Evolutionary conservation across 2,329 filamentous ascomycete species (phyloP).

Genomic region (Dothideomycetidae sp.): DNA sequence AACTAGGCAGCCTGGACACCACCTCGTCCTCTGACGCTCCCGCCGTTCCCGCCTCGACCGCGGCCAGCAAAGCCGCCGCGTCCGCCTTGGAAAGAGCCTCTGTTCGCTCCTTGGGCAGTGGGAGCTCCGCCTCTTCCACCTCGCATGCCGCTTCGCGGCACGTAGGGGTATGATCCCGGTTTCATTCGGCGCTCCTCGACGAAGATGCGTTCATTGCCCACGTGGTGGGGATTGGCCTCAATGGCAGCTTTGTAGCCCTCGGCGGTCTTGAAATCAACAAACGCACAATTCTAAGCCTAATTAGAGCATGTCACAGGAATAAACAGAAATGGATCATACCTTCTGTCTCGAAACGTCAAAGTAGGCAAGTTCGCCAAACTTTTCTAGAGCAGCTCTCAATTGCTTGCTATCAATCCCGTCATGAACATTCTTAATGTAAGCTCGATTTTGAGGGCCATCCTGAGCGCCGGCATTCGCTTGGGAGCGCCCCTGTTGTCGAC

Average conservation of each 20-base stretch:
- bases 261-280: conserved; percentile 76
- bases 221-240: conserved; percentile 68
- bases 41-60: conserved; percentile 28
- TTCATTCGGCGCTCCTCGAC: conserved; percentile 75
- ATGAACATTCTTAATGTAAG: conserved; percentile 91
- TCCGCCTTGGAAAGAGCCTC: conserved; percentile 54
- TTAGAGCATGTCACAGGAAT: conserved; percentile 6
- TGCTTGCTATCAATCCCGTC: conserved; percentile 69
- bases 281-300: conserved; percentile 68
- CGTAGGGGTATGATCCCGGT: conserved; percentile 24
- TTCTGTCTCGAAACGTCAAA: conserved; percentile 56
- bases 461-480: conserved; percentile 52
- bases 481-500: conserved; percentile 67
- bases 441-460: conserved; percentile 62
- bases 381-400: conserved; percentile 54
- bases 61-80: conserved; percentile 42
- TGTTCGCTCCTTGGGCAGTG: conserved; percentile 45
- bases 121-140: conserved; percentile 28
- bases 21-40: conserved; percentile 16
- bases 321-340: conserved; percentile 39
- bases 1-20: conserved; percentile 15
- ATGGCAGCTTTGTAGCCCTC: conserved; percentile 74
- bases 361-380: conserved; percentile 51
- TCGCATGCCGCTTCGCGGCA: conserved; percentile 25
- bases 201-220: conserved; percentile 68